These are phyloP conservation scores for Aureobasidium lini DNA, from an alignment of 2,329 filamentous ascomycete species.

Conservation along the genomic window DNA sequence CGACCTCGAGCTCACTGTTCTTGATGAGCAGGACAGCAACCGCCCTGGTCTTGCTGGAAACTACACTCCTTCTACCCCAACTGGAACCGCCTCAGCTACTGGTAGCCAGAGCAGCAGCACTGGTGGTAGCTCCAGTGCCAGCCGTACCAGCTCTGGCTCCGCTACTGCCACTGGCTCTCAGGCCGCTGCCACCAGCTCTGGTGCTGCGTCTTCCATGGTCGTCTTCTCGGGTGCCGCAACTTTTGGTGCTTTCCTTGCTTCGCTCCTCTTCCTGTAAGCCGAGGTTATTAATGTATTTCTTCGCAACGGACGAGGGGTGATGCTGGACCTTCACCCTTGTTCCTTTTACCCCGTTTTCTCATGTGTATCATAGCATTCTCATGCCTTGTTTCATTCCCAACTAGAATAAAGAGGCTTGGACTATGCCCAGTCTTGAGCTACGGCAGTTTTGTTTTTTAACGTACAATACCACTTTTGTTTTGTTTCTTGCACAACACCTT, in stretches of 20 bases:
- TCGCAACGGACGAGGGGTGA: slow-evolving; percentile 1
- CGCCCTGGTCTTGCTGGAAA: slow-evolving; percentile 1
- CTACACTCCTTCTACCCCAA: slow-evolving; percentile 2
- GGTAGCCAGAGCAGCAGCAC: neutral
- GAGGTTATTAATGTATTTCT: neutral
- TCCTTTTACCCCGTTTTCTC: neutral
- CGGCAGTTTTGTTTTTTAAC: neutral
- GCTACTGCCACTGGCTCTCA: neutral
- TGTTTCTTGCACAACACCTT: neutral
- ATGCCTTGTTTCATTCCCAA: neutral
- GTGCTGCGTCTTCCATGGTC: neutral
- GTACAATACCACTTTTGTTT: neutral
- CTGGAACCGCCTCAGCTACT: neutral
- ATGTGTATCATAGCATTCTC: neutral
- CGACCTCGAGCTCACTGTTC: slow-evolving; percentile 35
- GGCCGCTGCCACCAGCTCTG: neutral
- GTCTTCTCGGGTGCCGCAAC: neutral
- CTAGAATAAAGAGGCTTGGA: neutral
- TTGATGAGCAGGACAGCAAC: slow-evolving; percentile 8
- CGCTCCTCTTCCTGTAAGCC: slow-evolving; percentile 10
- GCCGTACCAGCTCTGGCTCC: neutral
- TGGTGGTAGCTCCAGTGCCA: neutral
- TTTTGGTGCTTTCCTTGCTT: slow-evolving; percentile 6
- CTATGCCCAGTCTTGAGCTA: neutral
- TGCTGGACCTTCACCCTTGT: neutral